These are phyloP conservation scores for Phytophthora lateralis DNA, from an alignment of 352 stramenopile genomes.

Conservation along the genomic window DNA sequence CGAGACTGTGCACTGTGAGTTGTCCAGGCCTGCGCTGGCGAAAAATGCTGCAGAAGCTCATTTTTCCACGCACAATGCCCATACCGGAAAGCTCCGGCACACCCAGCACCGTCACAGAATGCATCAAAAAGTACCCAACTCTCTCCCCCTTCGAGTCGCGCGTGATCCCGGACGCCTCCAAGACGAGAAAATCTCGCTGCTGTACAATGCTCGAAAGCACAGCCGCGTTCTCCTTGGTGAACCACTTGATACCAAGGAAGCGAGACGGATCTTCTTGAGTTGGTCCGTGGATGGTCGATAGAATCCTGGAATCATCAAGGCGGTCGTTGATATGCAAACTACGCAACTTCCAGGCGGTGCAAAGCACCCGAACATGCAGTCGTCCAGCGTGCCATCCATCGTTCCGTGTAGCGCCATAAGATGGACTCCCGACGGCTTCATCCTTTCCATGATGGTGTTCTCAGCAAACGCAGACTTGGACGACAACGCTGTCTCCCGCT, in stretches of 20 bases:
- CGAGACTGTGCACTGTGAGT: slow-evolving; percentile 48
- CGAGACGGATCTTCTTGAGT: slow-evolving; percentile 43
- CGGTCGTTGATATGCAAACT: slow-evolving; percentile 54
- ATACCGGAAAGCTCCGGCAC: slow-evolving; percentile 48
- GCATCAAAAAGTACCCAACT: slow-evolving; percentile 50
- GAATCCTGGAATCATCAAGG: slow-evolving; percentile 50
- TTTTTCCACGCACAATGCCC: slow-evolving; percentile 44
- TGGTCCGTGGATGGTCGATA: slow-evolving; percentile 43
- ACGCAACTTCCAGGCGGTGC: slow-evolving; percentile 46
- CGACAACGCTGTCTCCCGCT: neutral
- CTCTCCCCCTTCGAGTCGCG: slow-evolving; percentile 38
- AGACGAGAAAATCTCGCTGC: slow-evolving; percentile 54
- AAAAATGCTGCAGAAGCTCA: slow-evolving; percentile 60
- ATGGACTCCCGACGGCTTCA: slow-evolving; percentile 32
- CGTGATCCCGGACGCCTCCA: slow-evolving; percentile 43
- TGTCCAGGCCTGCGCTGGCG: slow-evolving; percentile 30
- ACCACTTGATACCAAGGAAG: slow-evolving; percentile 65
- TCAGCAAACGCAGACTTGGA: slow-evolving; percentile 5
- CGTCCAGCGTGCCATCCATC: slow-evolving; percentile 52
- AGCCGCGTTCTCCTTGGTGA: slow-evolving; percentile 49
- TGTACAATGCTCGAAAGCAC: slow-evolving; percentile 49
- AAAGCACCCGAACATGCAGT: slow-evolving; percentile 51
- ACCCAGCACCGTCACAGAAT: slow-evolving; percentile 48
- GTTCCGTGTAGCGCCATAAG: slow-evolving; percentile 48
- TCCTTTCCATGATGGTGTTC: slow-evolving; percentile 34